A percentile compares a stretch with the other conserved stretches of the same genome.
Evolutionary conservation across 2,329 filamentous ascomycete species (phyloP).

Genomic region (Sporothrix sp.): DNA sequence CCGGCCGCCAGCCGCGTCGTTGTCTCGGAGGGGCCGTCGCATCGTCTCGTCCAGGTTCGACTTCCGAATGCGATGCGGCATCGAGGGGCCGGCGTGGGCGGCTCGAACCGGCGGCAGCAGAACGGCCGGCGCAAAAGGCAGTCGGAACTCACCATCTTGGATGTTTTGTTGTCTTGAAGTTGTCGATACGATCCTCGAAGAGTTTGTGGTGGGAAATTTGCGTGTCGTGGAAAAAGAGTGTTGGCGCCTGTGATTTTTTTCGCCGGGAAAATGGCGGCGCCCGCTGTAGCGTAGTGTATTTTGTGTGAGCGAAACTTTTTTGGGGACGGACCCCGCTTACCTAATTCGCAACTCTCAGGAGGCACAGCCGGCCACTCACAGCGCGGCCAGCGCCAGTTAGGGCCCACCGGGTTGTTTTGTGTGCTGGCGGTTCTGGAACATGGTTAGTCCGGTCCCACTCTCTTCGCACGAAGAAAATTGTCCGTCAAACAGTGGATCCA

Average conservation of each 20-base stretch:
- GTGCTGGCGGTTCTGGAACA: conserved; percentile 8
- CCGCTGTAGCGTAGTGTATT: background rate
- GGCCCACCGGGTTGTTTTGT: conserved; percentile 15
- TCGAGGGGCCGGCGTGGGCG: background rate
- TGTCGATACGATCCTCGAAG: conserved; percentile 62
- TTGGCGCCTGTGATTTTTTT: conserved; percentile 7
- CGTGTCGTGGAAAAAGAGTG: conserved; percentile 7
- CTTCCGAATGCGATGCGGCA: too few relatives aligned
- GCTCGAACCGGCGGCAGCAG: background rate
- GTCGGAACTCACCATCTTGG: conserved; percentile 47
- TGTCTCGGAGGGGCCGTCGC: too few relatives aligned
- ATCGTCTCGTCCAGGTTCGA: too few relatives aligned
- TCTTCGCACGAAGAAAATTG: conserved; percentile 16
- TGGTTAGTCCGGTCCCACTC: conserved; percentile 12
- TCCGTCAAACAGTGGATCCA: background rate
- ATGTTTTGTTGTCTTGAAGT: conserved; percentile 37
- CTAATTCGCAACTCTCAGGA: background rate
- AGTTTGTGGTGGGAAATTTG: conserved; percentile 29
- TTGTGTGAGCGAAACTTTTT: conserved; percentile 15
- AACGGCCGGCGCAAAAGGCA: background rate
- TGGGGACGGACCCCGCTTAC: conserved; percentile 5
- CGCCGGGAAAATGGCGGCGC: conserved; percentile 5
- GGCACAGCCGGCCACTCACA: background rate
- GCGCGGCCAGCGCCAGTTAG: conserved; percentile 12
- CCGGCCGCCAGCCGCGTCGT: too few relatives aligned